Percentiles rank a stretch among this genome's conserved stretches.
Evolutionary conservation across 495 filamentous ascomycete genomes (phyloP).

Genomic region (Talaromyces trachyspermus): DNA sequence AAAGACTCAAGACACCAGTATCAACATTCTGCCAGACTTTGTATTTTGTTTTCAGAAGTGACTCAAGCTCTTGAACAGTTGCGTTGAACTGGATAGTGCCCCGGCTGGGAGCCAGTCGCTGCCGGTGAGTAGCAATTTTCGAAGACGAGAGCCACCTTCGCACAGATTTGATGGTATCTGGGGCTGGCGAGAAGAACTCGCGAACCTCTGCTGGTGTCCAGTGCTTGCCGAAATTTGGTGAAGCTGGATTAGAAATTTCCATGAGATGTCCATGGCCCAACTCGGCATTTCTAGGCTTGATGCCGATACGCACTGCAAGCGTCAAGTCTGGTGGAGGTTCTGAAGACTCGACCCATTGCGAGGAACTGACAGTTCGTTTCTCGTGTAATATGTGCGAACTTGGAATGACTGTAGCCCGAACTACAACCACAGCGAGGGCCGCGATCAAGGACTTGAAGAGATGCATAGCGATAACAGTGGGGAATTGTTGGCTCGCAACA

Average conservation of each 20-base stretch:
- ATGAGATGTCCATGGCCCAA: slow-evolving; percentile 23
- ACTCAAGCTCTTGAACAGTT: slow-evolving; percentile 34
- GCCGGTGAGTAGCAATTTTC: slow-evolving; percentile 23
- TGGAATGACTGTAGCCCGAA: too few relatives aligned
- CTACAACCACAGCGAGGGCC: too few relatives aligned
- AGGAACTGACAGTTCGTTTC: not conserved
- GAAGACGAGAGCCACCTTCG: slow-evolving; percentile 29
- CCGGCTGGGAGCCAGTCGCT: slow-evolving; percentile 20
- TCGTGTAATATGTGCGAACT: too few relatives aligned
- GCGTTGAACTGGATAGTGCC: slow-evolving; percentile 35
- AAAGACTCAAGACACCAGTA: slow-evolving; percentile 20
- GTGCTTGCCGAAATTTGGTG: slow-evolving; percentile 17
- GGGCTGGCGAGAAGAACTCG: slow-evolving; percentile 27
- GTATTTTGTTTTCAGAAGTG: slow-evolving; percentile 41
- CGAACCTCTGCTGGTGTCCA: slow-evolving; percentile 15
- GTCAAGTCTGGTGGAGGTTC: slow-evolving; percentile 6
- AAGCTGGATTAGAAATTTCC: slow-evolving; percentile 19
- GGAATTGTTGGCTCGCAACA: too few relatives aligned
- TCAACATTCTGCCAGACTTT: slow-evolving; percentile 33
- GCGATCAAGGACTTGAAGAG: too few relatives aligned
- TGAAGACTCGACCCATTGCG: not conserved
- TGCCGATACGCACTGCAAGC: slow-evolving; percentile 26
- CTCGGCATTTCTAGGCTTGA: slow-evolving; percentile 25
- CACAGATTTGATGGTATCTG: slow-evolving; percentile 18
- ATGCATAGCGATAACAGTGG: too few relatives aligned